Percentiles rank a stretch among this genome's conserved stretches.
Evolutionary conservation across 2,329 filamentous ascomycete genomes (phyloP).

Genomic region (Aspergillus tubingensis): DNA sequence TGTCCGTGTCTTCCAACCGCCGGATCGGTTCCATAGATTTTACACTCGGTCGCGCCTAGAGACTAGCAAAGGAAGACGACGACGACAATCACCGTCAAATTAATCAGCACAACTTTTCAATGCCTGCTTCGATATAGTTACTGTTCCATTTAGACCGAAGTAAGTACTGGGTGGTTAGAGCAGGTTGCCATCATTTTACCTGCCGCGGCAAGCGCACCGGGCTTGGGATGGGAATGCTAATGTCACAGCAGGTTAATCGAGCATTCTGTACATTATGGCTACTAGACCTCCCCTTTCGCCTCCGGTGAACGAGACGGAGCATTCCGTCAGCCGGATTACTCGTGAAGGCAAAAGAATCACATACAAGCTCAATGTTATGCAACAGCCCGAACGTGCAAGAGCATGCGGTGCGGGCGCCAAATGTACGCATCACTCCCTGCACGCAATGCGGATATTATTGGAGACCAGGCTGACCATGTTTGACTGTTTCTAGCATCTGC

Average conservation of each 20-base stretch:
- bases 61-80: neutral
- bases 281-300: constrained; percentile 41
- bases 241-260: neutral
- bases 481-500: constrained; percentile 63
- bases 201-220: neutral
- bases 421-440: constrained; percentile 59
- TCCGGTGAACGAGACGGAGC: constrained; percentile 57
- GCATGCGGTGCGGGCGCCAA: constrained; percentile 95
- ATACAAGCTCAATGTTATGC: constrained; percentile 82
- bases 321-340: constrained; percentile 60
- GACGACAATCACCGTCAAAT: neutral
- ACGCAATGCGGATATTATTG: neutral
- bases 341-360: constrained; percentile 74
- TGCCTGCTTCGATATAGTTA: neutral
- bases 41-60: neutral
- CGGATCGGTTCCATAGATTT: neutral
- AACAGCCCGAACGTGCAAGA: constrained; percentile 90
- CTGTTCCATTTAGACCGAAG: neutral
- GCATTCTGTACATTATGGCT: constrained; percentile 41
- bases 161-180: neutral
- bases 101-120: neutral
- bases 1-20: constrained; percentile 4
- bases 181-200: neutral
- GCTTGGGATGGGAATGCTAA: neutral
- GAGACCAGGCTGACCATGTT: constrained; percentile 12